A percentile compares a stretch with the other conserved stretches of the same genome.
phyloP scores from a whole-genome alignment of 208 protist species.

The Leishmania mexicana region DNA sequence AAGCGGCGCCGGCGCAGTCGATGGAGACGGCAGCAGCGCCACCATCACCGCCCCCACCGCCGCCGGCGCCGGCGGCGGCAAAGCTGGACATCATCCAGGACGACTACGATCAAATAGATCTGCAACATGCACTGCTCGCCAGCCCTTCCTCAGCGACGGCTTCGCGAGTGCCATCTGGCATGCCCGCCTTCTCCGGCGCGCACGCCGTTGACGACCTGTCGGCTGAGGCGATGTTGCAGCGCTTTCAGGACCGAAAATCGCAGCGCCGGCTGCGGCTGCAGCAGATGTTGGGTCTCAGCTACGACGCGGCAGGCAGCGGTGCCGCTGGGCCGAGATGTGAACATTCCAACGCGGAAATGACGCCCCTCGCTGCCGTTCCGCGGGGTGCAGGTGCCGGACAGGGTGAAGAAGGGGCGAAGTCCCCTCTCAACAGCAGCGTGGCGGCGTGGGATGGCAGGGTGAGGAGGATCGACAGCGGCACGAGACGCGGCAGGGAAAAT shows the following conservation, averaged over 20 bases:
- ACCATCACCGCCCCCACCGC: neutral
- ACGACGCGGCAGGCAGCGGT: conserved; percentile 3
- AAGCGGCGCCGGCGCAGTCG: neutral
- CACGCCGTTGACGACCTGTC: conserved; percentile 21
- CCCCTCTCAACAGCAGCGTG: neutral
- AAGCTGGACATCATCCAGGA: conserved; percentile 32
- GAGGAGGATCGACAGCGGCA: neutral
- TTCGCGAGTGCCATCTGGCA: neutral
- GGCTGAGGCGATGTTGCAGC: conserved; percentile 29
- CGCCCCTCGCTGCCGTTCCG: neutral
- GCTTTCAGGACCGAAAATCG: conserved; percentile 35
- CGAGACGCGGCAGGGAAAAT: neutral
- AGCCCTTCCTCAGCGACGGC: neutral
- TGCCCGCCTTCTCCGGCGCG: neutral
- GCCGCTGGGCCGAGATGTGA: neutral
- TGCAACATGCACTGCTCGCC: neutral
- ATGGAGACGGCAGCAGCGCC: neutral
- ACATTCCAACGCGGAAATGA: neutral
- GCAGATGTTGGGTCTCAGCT: conserved; percentile 22
- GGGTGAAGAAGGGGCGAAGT: neutral
- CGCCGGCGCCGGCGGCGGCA: neutral
- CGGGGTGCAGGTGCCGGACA: neutral
- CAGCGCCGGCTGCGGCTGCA: conserved; percentile 43
- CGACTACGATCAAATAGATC: conserved; percentile 21
- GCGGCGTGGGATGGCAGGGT: neutral